Percentiles rank a stretch among this genome's conserved stretches.
Evolutionary conservation across 345 rosid genomes (phyloP).

Genomic region (Conringia planisiliqua): DNA sequence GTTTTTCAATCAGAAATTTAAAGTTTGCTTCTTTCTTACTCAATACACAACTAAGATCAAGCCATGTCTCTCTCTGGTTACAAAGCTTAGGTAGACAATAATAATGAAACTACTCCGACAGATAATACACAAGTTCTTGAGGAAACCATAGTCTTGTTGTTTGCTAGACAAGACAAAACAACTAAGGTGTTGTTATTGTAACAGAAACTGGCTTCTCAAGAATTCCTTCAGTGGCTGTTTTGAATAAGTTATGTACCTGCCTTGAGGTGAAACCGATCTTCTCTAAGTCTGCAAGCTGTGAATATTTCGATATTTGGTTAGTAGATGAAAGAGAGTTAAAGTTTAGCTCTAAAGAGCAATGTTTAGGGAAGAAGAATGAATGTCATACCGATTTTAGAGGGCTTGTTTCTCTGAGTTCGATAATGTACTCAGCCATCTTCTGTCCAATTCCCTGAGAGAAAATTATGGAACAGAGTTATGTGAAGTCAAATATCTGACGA

Average conservation of each 20-base stretch:
- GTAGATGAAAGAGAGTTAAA: neutral
- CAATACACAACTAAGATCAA: neutral
- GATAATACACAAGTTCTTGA: neutral
- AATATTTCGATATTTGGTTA: neutral
- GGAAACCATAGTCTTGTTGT: neutral
- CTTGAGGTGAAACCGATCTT: conserved; percentile 87
- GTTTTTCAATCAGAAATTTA: conserved; percentile 6
- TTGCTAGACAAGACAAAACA: conserved; percentile 5
- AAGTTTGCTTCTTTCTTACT: conserved; percentile 8
- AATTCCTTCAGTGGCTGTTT: conserved; percentile 54
- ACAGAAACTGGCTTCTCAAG: conserved; percentile 34
- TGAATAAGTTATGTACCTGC: conserved; percentile 67
- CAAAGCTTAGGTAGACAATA: neutral
- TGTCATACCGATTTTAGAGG: conserved; percentile 58
- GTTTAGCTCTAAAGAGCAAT: neutral
- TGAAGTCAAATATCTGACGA: neutral
- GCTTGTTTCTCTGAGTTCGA: conserved; percentile 61
- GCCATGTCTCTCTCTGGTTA: neutral
- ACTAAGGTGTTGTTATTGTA: conserved; percentile 29
- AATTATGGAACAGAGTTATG: neutral
- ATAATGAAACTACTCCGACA: neutral
- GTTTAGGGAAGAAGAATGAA: neutral
- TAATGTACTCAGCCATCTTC: conserved; percentile 70
- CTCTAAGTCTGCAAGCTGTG: conserved; percentile 71
- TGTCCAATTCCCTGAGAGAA: conserved; percentile 69